Evolutionary conservation across 805 yeast species (phyloP).

Genomic region (Yamadazyma olivae): DNA sequence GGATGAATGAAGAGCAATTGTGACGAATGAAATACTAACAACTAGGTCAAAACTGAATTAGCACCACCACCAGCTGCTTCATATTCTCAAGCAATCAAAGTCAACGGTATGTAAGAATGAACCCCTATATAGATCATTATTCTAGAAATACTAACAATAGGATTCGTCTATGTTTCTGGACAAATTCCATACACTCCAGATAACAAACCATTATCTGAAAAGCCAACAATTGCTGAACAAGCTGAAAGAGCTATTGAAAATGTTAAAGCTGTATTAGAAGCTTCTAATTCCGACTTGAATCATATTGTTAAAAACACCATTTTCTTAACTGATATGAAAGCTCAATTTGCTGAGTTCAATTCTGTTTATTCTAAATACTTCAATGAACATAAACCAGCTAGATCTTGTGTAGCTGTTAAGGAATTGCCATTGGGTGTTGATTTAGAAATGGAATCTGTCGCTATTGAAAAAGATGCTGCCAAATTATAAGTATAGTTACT

Average conservation of each 20-base stretch:
- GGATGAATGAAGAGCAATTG: too few species aligned
- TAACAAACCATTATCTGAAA: conserved; percentile 73
- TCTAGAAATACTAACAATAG: conserved; percentile 26
- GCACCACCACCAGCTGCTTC: conserved; percentile 98
- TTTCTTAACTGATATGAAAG: conserved; percentile 84
- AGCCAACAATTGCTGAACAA: conserved; percentile 62
- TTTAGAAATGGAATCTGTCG: conserved; percentile 90
- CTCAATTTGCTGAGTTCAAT: conserved; percentile 80
- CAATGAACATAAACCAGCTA: conserved; percentile 82
- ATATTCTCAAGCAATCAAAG: conserved; percentile 94
- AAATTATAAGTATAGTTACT: conserved; percentile 30
- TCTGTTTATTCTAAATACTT: conserved; percentile 79
- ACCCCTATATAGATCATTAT: background rate
- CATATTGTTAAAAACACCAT: conserved; percentile 85
- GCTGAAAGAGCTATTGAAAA: conserved; percentile 73
- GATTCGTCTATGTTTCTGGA: conserved; percentile 89
- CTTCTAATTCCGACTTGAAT: conserved; percentile 79
- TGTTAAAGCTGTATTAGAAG: conserved; percentile 70
- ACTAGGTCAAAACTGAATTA: conserved; percentile 57
- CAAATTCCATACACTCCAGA: conserved; percentile 90
- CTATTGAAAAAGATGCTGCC: conserved; percentile 52
- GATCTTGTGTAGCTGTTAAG: conserved; percentile 96
- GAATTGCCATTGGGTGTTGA: conserved; percentile 85
- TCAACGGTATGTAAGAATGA: conserved; percentile 46
- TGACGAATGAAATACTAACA: conserved; percentile 11